These are phyloP conservation scores for Whalleya microplaca DNA, from an alignment of 2,329 filamentous ascomycete species.

Conservation along the genomic window DNA sequence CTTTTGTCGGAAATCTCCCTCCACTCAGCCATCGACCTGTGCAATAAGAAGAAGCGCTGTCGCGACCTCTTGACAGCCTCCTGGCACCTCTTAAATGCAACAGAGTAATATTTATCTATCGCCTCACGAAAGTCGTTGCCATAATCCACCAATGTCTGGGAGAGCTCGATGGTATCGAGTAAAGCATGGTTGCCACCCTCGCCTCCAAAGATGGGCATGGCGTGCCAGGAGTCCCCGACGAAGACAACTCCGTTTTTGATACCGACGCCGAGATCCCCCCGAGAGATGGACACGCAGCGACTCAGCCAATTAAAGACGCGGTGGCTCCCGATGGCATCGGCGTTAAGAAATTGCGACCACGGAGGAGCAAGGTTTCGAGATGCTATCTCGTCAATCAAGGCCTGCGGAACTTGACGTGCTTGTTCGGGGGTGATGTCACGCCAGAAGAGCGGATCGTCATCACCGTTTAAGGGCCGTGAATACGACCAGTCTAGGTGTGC, in stretches of 20 bases:
- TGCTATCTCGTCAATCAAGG: slow-evolving; percentile 3
- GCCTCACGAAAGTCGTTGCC: neutral
- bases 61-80: slow-evolving; percentile 1
- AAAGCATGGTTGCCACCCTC: slow-evolving; percentile 25
- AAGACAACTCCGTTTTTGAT: slow-evolving; percentile 11
- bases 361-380: slow-evolving; percentile 1
- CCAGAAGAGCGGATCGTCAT: slow-evolving; percentile 5
- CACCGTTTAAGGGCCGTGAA: neutral
- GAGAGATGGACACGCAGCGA: slow-evolving; percentile 41
- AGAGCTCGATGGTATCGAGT: slow-evolving; percentile 21
- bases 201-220: slow-evolving; percentile 26
- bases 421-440: slow-evolving; percentile 1
- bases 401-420: slow-evolving; percentile 2
- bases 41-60: neutral
- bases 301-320: slow-evolving; percentile 56
- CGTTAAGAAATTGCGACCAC: slow-evolving; percentile 1
- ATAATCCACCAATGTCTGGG: neutral
- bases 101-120: neutral
- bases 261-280: slow-evolving; percentile 6
- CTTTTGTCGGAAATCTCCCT: neutral
- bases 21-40: slow-evolving; percentile 1
- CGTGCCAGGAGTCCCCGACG: slow-evolving; percentile 25
- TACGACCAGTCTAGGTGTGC: slow-evolving; percentile 9
- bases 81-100: neutral
- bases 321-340: slow-evolving; percentile 40